phyloP scores from a whole-genome alignment of 169 alveolate genomes.

The Eimeria zaria region DNA sequence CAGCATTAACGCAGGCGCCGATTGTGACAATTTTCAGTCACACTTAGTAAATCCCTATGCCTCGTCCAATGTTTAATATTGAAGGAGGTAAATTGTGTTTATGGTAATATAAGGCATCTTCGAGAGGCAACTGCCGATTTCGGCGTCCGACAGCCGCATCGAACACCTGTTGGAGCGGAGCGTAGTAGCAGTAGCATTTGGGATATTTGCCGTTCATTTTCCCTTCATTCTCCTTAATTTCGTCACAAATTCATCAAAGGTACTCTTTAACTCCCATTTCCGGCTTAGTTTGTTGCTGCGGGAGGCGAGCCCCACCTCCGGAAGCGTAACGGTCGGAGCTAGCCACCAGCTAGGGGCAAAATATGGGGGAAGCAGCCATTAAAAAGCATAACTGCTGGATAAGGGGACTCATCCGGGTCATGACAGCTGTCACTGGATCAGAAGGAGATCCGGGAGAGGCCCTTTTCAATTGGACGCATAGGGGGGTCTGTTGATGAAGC shows the following conservation, averaged over 20 bases:
- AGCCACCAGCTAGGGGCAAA: background rate
- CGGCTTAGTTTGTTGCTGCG: background rate
- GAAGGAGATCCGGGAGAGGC: background rate
- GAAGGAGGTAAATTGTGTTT: background rate
- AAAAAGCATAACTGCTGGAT: background rate
- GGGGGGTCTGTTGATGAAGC: background rate
- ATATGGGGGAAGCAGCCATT: background rate
- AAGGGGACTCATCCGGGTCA: background rate
- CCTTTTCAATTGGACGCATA: background rate
- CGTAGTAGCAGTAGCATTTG: background rate
- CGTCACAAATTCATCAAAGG: background rate
- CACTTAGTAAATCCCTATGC: background rate
- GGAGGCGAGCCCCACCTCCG: background rate
- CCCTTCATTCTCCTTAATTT: background rate
- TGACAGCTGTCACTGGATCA: background rate
- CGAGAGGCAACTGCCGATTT: constrained; percentile 25
- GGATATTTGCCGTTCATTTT: background rate
- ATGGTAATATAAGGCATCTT: background rate
- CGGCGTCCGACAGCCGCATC: background rate
- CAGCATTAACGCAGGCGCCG: background rate
- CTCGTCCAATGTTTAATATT: background rate
- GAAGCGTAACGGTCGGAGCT: background rate
- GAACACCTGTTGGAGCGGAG: constrained; percentile 13
- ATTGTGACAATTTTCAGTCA: background rate
- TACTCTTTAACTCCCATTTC: background rate